Conservation (phyloP, 1,139 yeast species). For the Yamadazyma songkhlaensis region DNA sequence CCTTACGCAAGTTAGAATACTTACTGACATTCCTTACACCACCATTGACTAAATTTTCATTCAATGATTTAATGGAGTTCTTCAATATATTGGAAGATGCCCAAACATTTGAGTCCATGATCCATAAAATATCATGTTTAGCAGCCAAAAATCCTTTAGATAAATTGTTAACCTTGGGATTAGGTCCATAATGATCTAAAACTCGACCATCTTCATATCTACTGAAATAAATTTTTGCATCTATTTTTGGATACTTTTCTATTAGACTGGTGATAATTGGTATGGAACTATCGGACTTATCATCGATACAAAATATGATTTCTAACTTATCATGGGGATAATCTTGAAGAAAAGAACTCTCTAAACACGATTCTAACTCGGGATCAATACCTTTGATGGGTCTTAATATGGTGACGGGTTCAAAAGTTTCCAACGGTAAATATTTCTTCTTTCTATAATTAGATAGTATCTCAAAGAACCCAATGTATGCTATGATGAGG, state of each 20-base stretch:
- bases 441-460: constrained; percentile 31
- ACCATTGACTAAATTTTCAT: constrained; percentile 49
- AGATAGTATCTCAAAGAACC: constrained; percentile 43
- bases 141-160: constrained; percentile 74
- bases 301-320: constrained; percentile 73
- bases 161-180: constrained; percentile 84
- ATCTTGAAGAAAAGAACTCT: constrained; percentile 64
- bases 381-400: constrained; percentile 87
- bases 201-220: constrained; percentile 24
- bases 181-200: constrained; percentile 68
- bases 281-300: constrained; percentile 60
- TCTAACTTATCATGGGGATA: constrained; percentile 63
- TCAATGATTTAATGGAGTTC: constrained; percentile 62
- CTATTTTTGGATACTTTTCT: constrained; percentile 52
- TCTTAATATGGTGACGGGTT: constrained; percentile 74
- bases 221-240: constrained; percentile 57
- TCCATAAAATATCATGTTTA: constrained; percentile 75
- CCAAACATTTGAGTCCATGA: constrained; percentile 88
- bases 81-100: constrained; percentile 61
- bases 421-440: constrained; percentile 7
- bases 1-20: constrained; percentile 27
- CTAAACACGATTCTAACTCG: constrained; percentile 65
- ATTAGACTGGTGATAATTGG: constrained; percentile 53
- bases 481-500: constrained; percentile 40
- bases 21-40: constrained; percentile 7